Evolutionary conservation across 495 filamentous ascomycete genomes (phyloP).

Genomic region (Podospora comata): DNA sequence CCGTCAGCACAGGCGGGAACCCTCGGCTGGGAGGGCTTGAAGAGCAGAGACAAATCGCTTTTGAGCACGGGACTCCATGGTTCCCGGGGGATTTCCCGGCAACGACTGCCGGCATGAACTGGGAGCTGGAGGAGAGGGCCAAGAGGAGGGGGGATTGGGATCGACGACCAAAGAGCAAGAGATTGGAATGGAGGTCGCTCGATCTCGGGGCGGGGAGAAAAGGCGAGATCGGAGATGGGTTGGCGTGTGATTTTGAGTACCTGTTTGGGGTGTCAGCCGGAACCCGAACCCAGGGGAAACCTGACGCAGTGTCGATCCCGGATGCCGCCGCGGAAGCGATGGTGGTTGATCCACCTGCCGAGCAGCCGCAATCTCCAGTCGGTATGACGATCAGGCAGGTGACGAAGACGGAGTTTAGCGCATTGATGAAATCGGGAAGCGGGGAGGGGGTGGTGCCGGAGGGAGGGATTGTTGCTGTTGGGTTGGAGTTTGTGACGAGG

Average conservation of each 20-base stretch:
- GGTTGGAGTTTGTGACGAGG: slow-evolving; percentile 37
- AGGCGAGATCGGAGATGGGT: slow-evolving; percentile 80
- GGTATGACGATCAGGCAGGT: slow-evolving; percentile 28
- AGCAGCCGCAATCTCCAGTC: background rate
- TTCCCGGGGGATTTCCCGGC: slow-evolving; percentile 89
- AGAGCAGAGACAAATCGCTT: slow-evolving; percentile 75
- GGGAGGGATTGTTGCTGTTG: slow-evolving; percentile 34
- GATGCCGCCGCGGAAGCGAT: slow-evolving; percentile 23
- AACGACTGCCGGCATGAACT: slow-evolving; percentile 72
- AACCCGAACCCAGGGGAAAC: slow-evolving; percentile 22
- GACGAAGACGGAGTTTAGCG: slow-evolving; percentile 30
- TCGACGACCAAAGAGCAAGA: slow-evolving; percentile 75
- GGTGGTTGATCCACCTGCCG: slow-evolving; percentile 23
- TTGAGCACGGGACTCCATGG: slow-evolving; percentile 75
- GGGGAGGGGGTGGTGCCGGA: slow-evolving; percentile 6
- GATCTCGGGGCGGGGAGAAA: slow-evolving; percentile 68
- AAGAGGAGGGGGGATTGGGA: slow-evolving; percentile 68
- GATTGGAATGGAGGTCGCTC: slow-evolving; percentile 72
- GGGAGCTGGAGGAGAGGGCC: slow-evolving; percentile 65
- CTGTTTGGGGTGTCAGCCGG: slow-evolving; percentile 41
- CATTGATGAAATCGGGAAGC: slow-evolving; percentile 19
- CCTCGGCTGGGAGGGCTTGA: slow-evolving; percentile 79
- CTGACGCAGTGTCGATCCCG: slow-evolving; percentile 14
- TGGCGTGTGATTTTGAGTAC: slow-evolving; percentile 83
- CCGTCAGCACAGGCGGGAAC: slow-evolving; percentile 73